Evolutionary conservation across 495 filamentous ascomycete species (phyloP).

Genomic region (Penicillium bovifimosum): DNA sequence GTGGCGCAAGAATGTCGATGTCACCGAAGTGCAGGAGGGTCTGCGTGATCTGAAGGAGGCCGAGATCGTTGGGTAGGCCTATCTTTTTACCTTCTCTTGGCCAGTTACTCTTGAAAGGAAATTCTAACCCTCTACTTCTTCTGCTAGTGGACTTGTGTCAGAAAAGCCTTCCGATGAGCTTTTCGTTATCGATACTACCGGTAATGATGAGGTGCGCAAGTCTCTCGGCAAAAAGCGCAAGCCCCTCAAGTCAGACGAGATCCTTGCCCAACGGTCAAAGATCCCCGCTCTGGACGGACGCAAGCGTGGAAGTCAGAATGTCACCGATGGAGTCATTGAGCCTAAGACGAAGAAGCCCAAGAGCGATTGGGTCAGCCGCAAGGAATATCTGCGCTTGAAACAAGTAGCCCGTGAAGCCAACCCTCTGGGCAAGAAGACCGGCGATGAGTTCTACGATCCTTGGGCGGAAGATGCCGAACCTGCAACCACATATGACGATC

Average conservation of each 20-base stretch:
- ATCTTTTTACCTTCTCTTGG: neutral
- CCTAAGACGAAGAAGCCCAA: conserved; percentile 64
- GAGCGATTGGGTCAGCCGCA: conserved; percentile 69
- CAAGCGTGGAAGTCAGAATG: conserved; percentile 59
- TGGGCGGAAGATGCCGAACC: conserved; percentile 58
- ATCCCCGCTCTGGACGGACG: conserved; percentile 68
- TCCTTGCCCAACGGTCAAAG: conserved; percentile 76
- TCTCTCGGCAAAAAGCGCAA: conserved; percentile 61
- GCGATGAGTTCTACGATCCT: conserved; percentile 61
- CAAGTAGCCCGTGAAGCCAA: conserved; percentile 70
- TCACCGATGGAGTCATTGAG: conserved; percentile 63
- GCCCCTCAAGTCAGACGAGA: conserved; percentile 80
- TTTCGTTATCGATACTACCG: conserved; percentile 75
- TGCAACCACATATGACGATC: conserved; percentile 39
- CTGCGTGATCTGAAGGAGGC: conserved; percentile 80
- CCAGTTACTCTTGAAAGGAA: neutral
- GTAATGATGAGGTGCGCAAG: conserved; percentile 56
- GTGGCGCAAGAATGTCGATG: conserved; percentile 96
- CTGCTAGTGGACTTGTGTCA: conserved; percentile 66
- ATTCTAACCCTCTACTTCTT: conserved; percentile 4
- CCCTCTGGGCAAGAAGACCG: conserved; percentile 48
- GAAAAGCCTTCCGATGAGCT: conserved; percentile 75
- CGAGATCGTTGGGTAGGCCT: conserved; percentile 73
- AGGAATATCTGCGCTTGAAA: conserved; percentile 71
- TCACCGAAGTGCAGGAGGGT: conserved; percentile 76